Evolutionary conservation across 2,329 filamentous ascomycete genomes (phyloP).

Genomic region (Neophaeococcomyces mojaviensis): DNA sequence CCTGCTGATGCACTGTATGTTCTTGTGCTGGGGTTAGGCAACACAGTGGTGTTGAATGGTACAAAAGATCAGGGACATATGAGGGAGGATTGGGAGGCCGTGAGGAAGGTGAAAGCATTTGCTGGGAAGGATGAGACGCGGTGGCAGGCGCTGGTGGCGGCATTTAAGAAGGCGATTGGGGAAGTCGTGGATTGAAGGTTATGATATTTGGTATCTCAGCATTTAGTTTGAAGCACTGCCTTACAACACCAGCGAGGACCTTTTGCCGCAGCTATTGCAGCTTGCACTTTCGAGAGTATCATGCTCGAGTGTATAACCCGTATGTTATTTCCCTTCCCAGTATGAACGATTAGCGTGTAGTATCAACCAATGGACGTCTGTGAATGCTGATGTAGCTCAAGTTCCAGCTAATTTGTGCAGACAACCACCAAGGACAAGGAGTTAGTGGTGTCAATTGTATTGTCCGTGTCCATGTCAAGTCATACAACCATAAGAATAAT

Average conservation of each 20-base stretch:
- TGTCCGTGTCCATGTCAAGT: no score
- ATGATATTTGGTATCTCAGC: background rate
- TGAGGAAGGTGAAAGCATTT: conserved; percentile 36
- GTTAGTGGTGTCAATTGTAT: no score
- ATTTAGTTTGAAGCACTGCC: background rate
- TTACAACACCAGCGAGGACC: background rate
- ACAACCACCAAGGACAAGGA: no score
- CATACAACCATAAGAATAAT: no score
- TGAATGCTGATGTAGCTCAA: no score
- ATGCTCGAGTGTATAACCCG: no score
- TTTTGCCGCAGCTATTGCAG: no score
- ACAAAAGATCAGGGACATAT: conserved; percentile 48
- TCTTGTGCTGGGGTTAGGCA: conserved; percentile 47
- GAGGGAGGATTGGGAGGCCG: conserved; percentile 43
- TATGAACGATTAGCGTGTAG: no score
- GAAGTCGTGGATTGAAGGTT: background rate
- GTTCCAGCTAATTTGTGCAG: no score
- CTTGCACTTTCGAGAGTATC: no score
- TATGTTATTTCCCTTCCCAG: no score
- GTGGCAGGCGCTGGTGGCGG: conserved; percentile 44
- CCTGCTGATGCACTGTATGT: conserved; percentile 47
- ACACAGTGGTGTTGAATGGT: conserved; percentile 48
- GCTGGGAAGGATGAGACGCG: conserved; percentile 37
- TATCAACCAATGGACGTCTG: no score
- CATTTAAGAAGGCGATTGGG: conserved; percentile 37